Conservation (phyloP, 768 basidiomycete species). For the Leccinellum albellum region DNA sequence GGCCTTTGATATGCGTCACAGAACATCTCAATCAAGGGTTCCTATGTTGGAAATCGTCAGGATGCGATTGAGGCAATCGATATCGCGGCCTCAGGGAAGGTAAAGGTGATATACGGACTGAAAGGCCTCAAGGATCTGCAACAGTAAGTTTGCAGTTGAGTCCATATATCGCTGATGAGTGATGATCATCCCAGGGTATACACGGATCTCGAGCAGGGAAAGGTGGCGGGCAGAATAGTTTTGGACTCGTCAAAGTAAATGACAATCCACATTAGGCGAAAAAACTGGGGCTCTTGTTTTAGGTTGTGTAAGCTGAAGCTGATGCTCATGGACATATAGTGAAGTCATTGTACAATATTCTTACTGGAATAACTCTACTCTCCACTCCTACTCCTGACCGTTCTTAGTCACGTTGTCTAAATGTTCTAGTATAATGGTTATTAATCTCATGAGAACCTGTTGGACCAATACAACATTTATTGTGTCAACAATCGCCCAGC, state of each 20-base stretch:
- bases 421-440: neutral
- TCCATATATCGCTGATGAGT: neutral
- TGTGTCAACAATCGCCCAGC: neutral
- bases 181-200: conserved; percentile 30
- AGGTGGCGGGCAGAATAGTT: conserved; percentile 41
- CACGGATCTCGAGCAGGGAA: conserved; percentile 37
- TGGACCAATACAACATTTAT: neutral
- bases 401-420: neutral
- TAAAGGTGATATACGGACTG: conserved; percentile 53
- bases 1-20: conserved; percentile 1
- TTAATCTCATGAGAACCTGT: neutral
- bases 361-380: neutral
- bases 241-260: conserved; percentile 32
- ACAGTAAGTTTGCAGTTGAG: conserved; percentile 36
- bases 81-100: conserved; percentile 67
- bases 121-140: conserved; percentile 50
- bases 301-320: neutral
- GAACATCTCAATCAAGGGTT: conserved; percentile 30
- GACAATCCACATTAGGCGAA: neutral
- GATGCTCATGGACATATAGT: neutral
- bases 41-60: conserved; percentile 69
- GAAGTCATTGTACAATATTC: neutral
- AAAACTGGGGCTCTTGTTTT: neutral
- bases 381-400: neutral
- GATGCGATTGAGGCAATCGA: conserved; percentile 79